Base-by-base conservation (phyloP, 2,329 filamentous ascomycete genomes). In the Mycosphaerella arachidis region DNA sequence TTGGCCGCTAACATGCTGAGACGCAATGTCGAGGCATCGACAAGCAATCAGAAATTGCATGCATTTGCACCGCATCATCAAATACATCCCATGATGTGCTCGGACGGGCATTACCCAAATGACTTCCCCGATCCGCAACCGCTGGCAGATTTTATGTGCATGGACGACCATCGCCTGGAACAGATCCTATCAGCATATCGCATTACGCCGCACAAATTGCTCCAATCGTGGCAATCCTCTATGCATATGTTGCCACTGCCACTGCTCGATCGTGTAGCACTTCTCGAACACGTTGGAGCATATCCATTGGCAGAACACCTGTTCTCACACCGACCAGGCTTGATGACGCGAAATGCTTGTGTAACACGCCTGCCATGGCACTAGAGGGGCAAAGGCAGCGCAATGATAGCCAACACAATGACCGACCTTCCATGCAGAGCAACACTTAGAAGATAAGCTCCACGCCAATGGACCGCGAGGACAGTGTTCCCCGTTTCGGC, bases 31-130 rank as follows among this genome's bases (percentile, higher is more conserved):
- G 62, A 67, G 20, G 64, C 58, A 2, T 63, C 60, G 5, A 60
- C 71, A 24, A 67, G 68, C 24, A 75, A 75, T 57, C 62, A 67
- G 27, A 59, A 68, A 18, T 66, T 74, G 54, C 58, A 57, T 16
- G 58, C 56, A 37, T 54, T 59, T 0, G 61, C 67, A 30, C 58
- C 55, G 46, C 68, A 69, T 53, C 66, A 64, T 8, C 68, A 72
- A 31, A 43, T 75, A 20, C 71, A 74, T 52, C 73, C 73, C 1
- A 73, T 71, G 65, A 68, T 73, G 64, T 66, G 66, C 35, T 37
- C 40, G 4, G 67, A 72, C 40, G 70, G 70, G 3, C 60, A 62
- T n/a, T 75, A 72, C 50, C 74, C 74, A 7, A 37, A 55, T 5
- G 66, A 69, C 13, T 75, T 74, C 56, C 59, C 64, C 27, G 55